A percentile compares a stretch with the other conserved stretches of the same genome.
phyloP scores from a whole-genome alignment of 768 basidiomycete genomes.

The Hericium alpestre region DNA sequence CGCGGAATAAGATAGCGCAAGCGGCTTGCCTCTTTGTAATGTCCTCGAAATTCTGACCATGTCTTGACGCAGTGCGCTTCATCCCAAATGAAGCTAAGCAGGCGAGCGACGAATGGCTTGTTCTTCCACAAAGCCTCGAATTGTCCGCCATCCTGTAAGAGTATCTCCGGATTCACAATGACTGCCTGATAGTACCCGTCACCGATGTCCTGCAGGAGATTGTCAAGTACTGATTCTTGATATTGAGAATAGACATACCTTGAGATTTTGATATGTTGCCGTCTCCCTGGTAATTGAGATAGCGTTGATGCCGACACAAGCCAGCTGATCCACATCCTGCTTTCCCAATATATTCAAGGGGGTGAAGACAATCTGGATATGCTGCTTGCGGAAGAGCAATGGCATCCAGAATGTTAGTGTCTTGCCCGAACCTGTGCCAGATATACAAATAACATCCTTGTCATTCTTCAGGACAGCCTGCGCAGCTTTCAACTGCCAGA shows the following conservation, averaged over 20 bases:
- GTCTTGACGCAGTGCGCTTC: slow-evolving; percentile 31
- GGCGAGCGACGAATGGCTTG: slow-evolving; percentile 10
- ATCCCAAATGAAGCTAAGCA: slow-evolving; percentile 25
- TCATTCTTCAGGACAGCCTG: not conserved
- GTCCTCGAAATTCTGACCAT: slow-evolving; percentile 27
- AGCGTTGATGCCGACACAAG: not conserved
- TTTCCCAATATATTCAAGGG: slow-evolving; percentile 4
- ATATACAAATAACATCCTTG: not conserved
- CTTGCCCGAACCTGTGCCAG: not conserved
- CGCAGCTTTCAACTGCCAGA: not conserved
- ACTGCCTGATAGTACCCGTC: slow-evolving; percentile 17
- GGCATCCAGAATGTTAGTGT: not conserved
- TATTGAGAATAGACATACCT: not conserved
- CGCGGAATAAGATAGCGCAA: slow-evolving; percentile 21
- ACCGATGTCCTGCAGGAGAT: slow-evolving; percentile 17
- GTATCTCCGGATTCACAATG: slow-evolving; percentile 20
- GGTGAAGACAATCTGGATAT: not conserved
- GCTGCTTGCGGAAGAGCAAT: not conserved
- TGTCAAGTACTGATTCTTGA: not conserved
- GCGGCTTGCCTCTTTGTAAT: slow-evolving; percentile 21
- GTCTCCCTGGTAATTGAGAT: slow-evolving; percentile 1
- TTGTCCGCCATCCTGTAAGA: slow-evolving; percentile 14
- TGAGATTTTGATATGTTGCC: not conserved
- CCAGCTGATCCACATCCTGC: slow-evolving; percentile 1
- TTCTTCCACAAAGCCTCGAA: slow-evolving; percentile 17